Base-by-base conservation (phyloP, 2,329 filamentous ascomycete species). In the Fusarium marasasianum region DNA sequence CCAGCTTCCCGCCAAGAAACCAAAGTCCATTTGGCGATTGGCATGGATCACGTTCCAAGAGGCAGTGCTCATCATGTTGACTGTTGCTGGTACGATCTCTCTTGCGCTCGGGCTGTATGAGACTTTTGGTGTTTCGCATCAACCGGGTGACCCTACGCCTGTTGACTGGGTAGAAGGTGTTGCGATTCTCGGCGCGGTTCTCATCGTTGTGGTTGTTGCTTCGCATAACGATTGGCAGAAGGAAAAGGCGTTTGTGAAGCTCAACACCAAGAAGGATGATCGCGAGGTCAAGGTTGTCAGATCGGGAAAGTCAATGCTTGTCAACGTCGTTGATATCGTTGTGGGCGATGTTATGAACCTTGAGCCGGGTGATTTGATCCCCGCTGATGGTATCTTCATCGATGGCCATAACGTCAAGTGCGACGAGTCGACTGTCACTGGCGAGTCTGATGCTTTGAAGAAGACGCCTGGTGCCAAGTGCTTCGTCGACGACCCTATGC, bases 371-470 rank as follows among this genome's bases (percentile, higher is more conserved):
- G 68, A 71, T 24, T 37, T 71, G 22, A 55, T 71, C 15, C 68
- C 68, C 1, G 60, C 65, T 18, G 68, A 71, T 6, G 68, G 68
- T 1, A 66, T 71, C 11, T 71, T 71, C 22, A 71, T 71, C 9
- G 54, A 71, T 33, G 68, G 68, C 1, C 66, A 71, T 18, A 71
- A 60, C 9, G 66, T 71, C 47, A 71, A 71, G 8, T 71, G 68
- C 8, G 68, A 71, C 8, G 68, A 71, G 22, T 71, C 68, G 1
- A 59, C 67, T 1, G 91, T 92, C 3, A 94, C 92, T 17, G 92
- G 92, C 75, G 92, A 94, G 82, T 94, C 92, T 1, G 92, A 94
- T 71, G 87, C 94, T 24, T 88, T 94, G 77, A 91, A 89, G 79
- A 94, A 94, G 82, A 87, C 84, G 22, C 80, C 89, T 8, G 91